phyloP scores from a whole-genome alignment of 2,329 filamentous ascomycete species.

The Colletotrichum theobromicola region DNA sequence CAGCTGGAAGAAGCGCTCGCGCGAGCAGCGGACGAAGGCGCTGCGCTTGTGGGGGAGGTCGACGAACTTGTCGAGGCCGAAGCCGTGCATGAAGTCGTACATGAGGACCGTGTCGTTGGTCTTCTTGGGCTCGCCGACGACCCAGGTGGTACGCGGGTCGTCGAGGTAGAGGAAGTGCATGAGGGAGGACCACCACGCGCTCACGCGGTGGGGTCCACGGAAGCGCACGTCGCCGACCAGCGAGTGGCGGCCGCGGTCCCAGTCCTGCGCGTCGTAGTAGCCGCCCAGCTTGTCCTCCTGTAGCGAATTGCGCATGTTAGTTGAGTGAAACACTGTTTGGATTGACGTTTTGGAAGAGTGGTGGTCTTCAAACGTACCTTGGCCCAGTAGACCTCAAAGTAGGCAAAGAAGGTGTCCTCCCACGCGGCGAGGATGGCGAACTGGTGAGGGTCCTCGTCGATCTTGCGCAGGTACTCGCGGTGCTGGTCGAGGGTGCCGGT shows the following conservation, averaged over 20 bases:
- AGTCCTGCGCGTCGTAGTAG: conserved; percentile 61
- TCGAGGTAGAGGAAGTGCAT: conserved; percentile 70
- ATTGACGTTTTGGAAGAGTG: conserved; percentile 5
- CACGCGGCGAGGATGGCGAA: conserved; percentile 74
- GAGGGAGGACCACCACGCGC: conserved; percentile 65
- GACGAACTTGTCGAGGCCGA: conserved; percentile 74
- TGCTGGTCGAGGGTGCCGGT: conserved; percentile 79
- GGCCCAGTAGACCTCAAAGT: conserved; percentile 84
- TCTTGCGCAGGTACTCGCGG: conserved; percentile 70
- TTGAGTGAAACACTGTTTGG: too few species aligned
- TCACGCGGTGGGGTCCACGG: conserved; percentile 65
- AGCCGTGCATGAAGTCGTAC: conserved; percentile 77
- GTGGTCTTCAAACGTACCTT: conserved; percentile 48
- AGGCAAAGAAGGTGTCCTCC: conserved; percentile 73
- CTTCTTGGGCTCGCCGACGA: conserved; percentile 75
- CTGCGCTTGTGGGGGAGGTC: conserved; percentile 76
- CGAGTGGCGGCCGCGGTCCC: conserved; percentile 63
- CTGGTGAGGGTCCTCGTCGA: conserved; percentile 75
- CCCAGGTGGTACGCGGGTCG: conserved; percentile 60
- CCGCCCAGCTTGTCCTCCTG: conserved; percentile 62
- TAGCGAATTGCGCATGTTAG: neutral
- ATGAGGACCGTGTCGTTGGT: conserved; percentile 73
- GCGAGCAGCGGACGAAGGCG: conserved; percentile 67
- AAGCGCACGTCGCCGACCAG: conserved; percentile 64
- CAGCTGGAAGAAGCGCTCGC: conserved; percentile 74